phyloP scores from a whole-genome alignment of 352 stramenopile species.

The Pythium pyrilobum region DNA sequence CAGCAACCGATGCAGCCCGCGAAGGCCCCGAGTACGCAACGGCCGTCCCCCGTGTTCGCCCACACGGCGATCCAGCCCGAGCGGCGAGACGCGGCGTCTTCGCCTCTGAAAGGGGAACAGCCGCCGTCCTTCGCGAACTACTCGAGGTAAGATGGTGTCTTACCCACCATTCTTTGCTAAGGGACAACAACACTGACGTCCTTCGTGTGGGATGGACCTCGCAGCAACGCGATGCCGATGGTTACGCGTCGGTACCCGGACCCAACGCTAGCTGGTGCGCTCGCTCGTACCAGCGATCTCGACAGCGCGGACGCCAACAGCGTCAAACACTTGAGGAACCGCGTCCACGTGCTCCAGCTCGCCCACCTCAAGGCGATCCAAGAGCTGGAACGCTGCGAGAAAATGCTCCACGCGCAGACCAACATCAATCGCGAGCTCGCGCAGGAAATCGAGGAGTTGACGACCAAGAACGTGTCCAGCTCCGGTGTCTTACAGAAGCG shows the following conservation, averaged over 20 bases:
- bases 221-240: conserved; percentile 5
- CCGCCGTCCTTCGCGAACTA: conserved; percentile 1
- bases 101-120: conserved; percentile 35
- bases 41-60: neutral
- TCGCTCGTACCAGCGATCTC: neutral
- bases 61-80: conserved; percentile 23
- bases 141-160: neutral
- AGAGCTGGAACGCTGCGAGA: conserved; percentile 90
- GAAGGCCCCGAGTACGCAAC: conserved; percentile 8
- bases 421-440: conserved; percentile 92
- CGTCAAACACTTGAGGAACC: conserved; percentile 63
- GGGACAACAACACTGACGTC: too few relatives aligned
- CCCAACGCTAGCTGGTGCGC: neutral
- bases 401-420: conserved; percentile 93
- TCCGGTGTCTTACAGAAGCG: conserved; percentile 71
- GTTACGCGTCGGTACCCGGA: conserved; percentile 16
- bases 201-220: too few relatives aligned
- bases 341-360: conserved; percentile 86
- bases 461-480: conserved; percentile 58
- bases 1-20: neutral
- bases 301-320: conserved; percentile 22
- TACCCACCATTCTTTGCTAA: neutral
- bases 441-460: conserved; percentile 88
- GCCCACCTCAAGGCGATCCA: conserved; percentile 87
- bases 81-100: conserved; percentile 58